These are phyloP conservation scores for Neurospora sp. DNA, from an alignment of 495 filamentous ascomycete genomes.

Conservation along the genomic window DNA sequence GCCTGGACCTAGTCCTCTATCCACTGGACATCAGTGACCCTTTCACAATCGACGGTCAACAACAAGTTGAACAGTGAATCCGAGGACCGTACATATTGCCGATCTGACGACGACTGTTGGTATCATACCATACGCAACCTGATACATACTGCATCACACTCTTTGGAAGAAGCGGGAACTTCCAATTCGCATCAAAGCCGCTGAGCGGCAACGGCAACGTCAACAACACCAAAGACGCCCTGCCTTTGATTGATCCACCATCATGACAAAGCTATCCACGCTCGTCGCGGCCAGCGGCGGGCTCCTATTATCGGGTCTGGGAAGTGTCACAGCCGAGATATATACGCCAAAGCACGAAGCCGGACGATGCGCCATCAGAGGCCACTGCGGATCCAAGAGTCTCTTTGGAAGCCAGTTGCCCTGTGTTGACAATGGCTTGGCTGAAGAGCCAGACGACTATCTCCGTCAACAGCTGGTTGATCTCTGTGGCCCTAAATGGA, in stretches of 20 bases:
- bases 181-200: slow-evolving; percentile 8
- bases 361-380: slow-evolving; percentile 84
- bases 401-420: slow-evolving; percentile 82
- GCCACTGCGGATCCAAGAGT: slow-evolving; percentile 79
- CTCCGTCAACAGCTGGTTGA: slow-evolving; percentile 67
- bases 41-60: not conserved
- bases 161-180: not conserved
- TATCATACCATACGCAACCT: not conserved
- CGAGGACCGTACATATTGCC: not conserved
- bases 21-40: not conserved
- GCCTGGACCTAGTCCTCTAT: not conserved
- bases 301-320: slow-evolving; percentile 26
- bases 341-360: slow-evolving; percentile 64
- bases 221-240: not conserved
- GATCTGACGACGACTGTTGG: not conserved
- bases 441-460: slow-evolving; percentile 57
- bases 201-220: slow-evolving; percentile 15
- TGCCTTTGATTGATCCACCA: not conserved
- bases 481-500: slow-evolving; percentile 82
- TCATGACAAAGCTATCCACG: slow-evolving; percentile 21
- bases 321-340: slow-evolving; percentile 19
- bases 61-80: not conserved
- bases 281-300: slow-evolving; percentile 24
- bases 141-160: not conserved
- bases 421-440: slow-evolving; percentile 85